Evolutionary conservation across 2,329 filamentous ascomycete genomes (phyloP).

Genomic region (Colletotrichum falcatum): DNA sequence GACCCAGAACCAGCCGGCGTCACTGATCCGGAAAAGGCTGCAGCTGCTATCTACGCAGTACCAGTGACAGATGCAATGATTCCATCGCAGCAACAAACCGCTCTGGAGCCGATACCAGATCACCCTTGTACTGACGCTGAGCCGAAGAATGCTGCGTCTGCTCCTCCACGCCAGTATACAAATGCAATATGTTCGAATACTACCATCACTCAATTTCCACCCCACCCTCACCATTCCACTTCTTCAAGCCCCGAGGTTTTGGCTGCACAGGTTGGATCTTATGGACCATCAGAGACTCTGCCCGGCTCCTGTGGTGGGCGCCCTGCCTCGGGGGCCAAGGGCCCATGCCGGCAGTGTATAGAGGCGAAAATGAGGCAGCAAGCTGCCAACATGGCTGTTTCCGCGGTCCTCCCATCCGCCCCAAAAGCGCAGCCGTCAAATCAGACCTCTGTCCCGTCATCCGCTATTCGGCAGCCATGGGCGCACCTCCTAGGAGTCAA

Average conservation of each 20-base stretch:
- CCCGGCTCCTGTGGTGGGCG: conserved; percentile 11
- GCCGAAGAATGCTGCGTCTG: neutral
- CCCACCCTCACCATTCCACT: neutral
- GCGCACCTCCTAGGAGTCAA: conserved; percentile 29
- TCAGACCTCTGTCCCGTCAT: conserved; percentile 7
- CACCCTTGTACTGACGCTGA: neutral
- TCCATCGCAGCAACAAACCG: neutral
- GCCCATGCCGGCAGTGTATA: conserved; percentile 37
- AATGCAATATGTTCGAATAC: neutral
- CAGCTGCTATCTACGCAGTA: neutral
- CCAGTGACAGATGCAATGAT: neutral
- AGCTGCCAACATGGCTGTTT: conserved; percentile 25
- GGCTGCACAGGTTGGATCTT: neutral
- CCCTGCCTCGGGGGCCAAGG: conserved; percentile 23
- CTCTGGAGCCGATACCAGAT: neutral
- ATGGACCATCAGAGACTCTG: conserved; percentile 6
- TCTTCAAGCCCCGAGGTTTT: neutral
- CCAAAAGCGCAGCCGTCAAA: neutral
- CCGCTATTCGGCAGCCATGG: conserved; percentile 32
- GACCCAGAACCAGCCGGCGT: conserved; percentile 4
- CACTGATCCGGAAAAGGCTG: conserved; percentile 2
- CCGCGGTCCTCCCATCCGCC: neutral
- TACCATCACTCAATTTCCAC: neutral
- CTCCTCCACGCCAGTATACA: neutral
- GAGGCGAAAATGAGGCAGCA: conserved; percentile 37